Evolutionary conservation across 2,329 filamentous ascomycete species (phyloP), one percentile per base, ranked within the genome.

Genomic region (Beauveria pseudobassiana): DNA sequence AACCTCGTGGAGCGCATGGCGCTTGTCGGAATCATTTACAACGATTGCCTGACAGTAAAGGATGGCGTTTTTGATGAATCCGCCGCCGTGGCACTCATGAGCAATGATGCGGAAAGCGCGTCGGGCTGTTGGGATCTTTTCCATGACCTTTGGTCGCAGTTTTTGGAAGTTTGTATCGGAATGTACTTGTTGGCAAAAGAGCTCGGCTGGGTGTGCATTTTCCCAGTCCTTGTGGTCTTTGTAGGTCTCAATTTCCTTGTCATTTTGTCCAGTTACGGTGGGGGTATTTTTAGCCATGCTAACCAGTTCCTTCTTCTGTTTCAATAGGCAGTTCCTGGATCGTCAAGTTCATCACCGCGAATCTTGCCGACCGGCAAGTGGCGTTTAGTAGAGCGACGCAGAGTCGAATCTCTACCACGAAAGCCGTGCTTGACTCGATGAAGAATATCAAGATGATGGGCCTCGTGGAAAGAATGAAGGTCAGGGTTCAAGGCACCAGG

Each of bases 371-470:
- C 5, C 63, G 61, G n/a, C 63, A 65, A 18, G 42, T 50, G 43
- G 59, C 51, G 1, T 61, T 59, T 5, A 62, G 48, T n/a, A 26
- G 40, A 22, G 63, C 64, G 3, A 57, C 59, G 9, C 59, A 62
- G 22, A n/a, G 3, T 6, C 59, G 59, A 12, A 62, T 57, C 8
- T 50, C 59, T 14, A 18, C 51, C 4, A 64, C 59, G 8, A 65
- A 62, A 52, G 51, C 61, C 3, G 57, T 63, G 1, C 60, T 65
- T 22, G 63, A 65, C 61, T 58, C 61, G 2, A 63, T 65, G 24
- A 65, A 65, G 26, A 63, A 59, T 42, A 62, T 65, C 58, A 64
- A 62, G n/a, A 65, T 65, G 62, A 64, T 65, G 63, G 64, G 64
- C 54, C 45, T 62, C 28, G 42, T 56, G 14, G 52, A 62, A n/a